A percentile compares a stretch with the other conserved stretches of the same genome.
Evolutionary conservation across 1,284 basidiomycete genomes (phyloP).

Genomic region (Trichosporon asahii): DNA sequence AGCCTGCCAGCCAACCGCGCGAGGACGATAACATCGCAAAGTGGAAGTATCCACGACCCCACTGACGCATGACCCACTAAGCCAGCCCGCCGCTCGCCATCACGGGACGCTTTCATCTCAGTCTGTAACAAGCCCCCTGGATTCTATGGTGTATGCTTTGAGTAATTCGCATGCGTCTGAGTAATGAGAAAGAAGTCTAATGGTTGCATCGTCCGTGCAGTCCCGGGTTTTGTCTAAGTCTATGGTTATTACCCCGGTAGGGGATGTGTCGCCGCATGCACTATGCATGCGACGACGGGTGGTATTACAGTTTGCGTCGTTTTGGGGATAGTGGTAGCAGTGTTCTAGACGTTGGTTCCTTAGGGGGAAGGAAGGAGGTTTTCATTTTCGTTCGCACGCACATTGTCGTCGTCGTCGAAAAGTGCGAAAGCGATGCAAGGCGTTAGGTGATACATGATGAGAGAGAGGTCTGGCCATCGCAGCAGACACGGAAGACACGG

Average conservation of each 20-base stretch:
- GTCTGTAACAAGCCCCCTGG: too few species aligned
- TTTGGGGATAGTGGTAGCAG: background rate
- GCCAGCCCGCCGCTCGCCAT: background rate
- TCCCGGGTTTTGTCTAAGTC: background rate
- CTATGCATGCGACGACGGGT: background rate
- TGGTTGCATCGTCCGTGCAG: background rate
- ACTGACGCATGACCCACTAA: background rate
- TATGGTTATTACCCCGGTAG: background rate
- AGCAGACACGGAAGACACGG: too few species aligned
- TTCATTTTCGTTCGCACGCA: background rate
- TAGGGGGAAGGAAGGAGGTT: background rate
- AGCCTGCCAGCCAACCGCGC: background rate
- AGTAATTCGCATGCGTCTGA: too few species aligned
- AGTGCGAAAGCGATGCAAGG: background rate
- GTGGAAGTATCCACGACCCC: background rate
- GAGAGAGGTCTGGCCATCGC: background rate
- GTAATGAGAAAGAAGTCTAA: background rate
- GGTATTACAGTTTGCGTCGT: background rate
- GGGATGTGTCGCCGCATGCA: background rate
- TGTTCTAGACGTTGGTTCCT: background rate
- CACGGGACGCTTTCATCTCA: background rate
- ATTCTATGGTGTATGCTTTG: too few species aligned
- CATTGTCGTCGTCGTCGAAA: too few species aligned
- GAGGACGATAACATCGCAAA: background rate
- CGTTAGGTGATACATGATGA: background rate